These are phyloP conservation scores for Marchantia polymorpha DNA, from an alignment of 225 moss, liverwort and hornwort species.

Conservation along the genomic window DNA sequence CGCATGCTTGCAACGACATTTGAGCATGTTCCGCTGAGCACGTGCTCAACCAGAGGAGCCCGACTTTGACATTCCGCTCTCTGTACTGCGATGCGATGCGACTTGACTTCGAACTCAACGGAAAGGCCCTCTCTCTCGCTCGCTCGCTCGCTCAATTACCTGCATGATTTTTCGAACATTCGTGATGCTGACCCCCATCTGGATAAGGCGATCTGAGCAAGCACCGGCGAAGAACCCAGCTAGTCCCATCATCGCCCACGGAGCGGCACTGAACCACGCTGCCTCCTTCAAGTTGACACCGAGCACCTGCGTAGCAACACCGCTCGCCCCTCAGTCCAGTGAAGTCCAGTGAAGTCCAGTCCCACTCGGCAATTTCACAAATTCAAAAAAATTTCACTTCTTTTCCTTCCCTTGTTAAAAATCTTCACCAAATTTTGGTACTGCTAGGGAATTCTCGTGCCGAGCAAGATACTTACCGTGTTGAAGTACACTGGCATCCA, in stretches of 20 bases:
- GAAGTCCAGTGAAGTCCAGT: too few species aligned
- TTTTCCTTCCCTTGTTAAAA: too few species aligned
- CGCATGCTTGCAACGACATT: too few species aligned
- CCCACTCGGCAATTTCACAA: too few species aligned
- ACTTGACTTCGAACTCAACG: not conserved
- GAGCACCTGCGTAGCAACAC: constrained; percentile 48
- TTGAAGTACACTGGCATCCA: constrained; percentile 97
- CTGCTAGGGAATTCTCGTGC: not conserved
- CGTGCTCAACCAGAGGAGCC: not conserved
- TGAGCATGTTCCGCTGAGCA: not conserved
- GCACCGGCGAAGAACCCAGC: constrained; percentile 76
- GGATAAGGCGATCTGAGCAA: constrained; percentile 57
- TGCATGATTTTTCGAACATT: constrained; percentile 72
- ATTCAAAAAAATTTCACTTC: not conserved
- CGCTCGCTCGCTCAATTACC: too few species aligned
- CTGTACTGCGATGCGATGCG: not conserved
- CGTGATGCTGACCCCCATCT: constrained; percentile 54
- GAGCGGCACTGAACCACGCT: constrained; percentile 81
- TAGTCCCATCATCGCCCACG: constrained; percentile 83
- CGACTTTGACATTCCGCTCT: not conserved
- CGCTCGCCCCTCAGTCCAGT: too few species aligned
- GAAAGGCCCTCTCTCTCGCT: not conserved
- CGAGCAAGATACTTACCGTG: constrained; percentile 45
- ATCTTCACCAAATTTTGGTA: not conserved
- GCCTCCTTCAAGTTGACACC: constrained; percentile 79